These are phyloP conservation scores for Lepidium aucheri DNA, from an alignment of 345 rosid genomes.

Conservation along the genomic window DNA sequence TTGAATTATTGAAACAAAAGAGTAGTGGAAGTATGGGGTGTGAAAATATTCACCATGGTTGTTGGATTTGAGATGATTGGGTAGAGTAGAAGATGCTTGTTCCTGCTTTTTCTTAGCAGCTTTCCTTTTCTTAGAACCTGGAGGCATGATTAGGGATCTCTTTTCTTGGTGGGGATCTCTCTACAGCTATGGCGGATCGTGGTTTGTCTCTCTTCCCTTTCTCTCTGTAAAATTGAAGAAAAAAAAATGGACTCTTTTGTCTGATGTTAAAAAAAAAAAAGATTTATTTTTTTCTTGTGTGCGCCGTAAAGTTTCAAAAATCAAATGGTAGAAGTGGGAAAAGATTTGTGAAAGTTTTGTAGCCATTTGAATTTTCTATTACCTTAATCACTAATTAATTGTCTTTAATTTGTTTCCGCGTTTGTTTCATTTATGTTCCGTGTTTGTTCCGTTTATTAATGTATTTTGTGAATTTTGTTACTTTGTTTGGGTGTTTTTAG, in stretches of 20 bases:
- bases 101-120: constrained; percentile 88
- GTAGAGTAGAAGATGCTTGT: constrained; percentile 30
- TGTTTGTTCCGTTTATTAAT: constrained; percentile 11
- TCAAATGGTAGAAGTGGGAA: constrained; percentile 22
- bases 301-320: constrained; percentile 15
- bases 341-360: neutral
- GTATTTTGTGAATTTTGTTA: neutral
- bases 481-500: neutral
- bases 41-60: constrained; percentile 31
- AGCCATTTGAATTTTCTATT: neutral
- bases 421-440: constrained; percentile 11
- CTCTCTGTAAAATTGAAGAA: too few species aligned
- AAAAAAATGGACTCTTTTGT: neutral
- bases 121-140: constrained; percentile 83
- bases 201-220: constrained; percentile 23
- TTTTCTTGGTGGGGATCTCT: constrained; percentile 18
- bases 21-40: neutral
- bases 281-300: neutral
- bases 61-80: constrained; percentile 21
- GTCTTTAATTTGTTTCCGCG: neutral
- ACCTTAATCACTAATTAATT: neutral
- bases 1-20: constrained; percentile 25
- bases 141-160: constrained; percentile 51
- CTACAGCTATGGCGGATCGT: constrained; percentile 30
- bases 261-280: neutral